Conservation (phyloP, 1,284 basidiomycete genomes). For the Marasmius fiardii region DNA sequence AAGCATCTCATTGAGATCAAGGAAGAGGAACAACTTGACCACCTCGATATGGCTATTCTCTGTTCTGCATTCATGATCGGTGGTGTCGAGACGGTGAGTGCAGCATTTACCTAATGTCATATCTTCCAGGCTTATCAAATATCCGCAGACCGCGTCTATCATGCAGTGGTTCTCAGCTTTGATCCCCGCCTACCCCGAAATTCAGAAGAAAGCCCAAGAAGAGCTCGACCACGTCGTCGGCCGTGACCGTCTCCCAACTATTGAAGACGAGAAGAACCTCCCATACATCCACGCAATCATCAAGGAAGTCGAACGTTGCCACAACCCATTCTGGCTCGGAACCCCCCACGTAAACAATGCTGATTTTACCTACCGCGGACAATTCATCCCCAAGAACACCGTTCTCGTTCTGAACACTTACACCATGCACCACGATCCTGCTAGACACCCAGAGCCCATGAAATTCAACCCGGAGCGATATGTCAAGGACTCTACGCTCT, state of each 20-base stretch:
- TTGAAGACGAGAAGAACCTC: conserved; percentile 29
- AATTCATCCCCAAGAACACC: conserved; percentile 37
- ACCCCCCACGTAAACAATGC: conserved; percentile 34
- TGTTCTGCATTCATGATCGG: conserved; percentile 37
- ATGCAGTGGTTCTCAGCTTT: conserved; percentile 36
- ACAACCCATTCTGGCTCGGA: conserved; percentile 39
- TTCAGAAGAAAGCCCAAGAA: conserved; percentile 27
- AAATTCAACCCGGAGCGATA: too few species aligned
- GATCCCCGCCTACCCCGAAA: conserved; percentile 28
- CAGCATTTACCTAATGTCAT: not conserved
- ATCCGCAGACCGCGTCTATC: conserved; percentile 26
- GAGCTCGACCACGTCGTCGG: conserved; percentile 35
- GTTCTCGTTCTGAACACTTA: conserved; percentile 35
- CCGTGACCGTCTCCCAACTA: conserved; percentile 25
- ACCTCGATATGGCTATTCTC: conserved; percentile 35
- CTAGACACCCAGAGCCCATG: too few species aligned
- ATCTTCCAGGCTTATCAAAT: not conserved
- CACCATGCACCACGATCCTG: too few species aligned
- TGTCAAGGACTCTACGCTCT: too few species aligned
- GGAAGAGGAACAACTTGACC: conserved; percentile 33
- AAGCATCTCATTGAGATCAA: conserved; percentile 32
- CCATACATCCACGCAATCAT: conserved; percentile 34
- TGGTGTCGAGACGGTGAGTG: conserved; percentile 36
- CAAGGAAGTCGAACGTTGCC: conserved; percentile 31
- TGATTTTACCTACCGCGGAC: conserved; percentile 36